Evolutionary conservation across 1,284 basidiomycete species (phyloP).

Genomic region (Vanrija humicola): DNA sequence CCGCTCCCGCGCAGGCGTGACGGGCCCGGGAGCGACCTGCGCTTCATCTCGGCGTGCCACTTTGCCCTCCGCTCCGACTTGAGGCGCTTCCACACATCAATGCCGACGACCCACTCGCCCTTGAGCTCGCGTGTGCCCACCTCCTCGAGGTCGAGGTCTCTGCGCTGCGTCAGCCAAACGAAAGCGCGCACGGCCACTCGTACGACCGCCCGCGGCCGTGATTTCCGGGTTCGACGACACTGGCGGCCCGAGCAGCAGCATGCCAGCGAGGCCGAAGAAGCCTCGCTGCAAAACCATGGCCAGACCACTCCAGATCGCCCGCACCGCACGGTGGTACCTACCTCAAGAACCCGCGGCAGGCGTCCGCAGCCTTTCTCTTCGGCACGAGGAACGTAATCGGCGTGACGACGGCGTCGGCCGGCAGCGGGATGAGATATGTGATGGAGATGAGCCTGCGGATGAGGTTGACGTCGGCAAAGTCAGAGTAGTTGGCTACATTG

Average conservation of each 20-base stretch:
- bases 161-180: conserved; percentile 8
- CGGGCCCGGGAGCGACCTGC: conserved; percentile 4
- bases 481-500: conserved; percentile 75
- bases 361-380: conserved; percentile 68
- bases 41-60: conserved; percentile 18
- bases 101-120: conserved; percentile 95
- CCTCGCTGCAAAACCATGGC: no score
- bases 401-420: conserved; percentile 90
- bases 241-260: neutral
- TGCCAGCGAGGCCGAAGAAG: neutral
- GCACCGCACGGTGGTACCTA: conserved; percentile 2
- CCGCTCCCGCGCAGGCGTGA: conserved; percentile 8
- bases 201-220: neutral
- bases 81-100: conserved; percentile 80
- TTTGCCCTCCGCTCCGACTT: conserved; percentile 72
- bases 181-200: neutral
- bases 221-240: no score
- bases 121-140: conserved; percentile 74
- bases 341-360: conserved; percentile 36
- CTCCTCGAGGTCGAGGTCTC: conserved; percentile 70
- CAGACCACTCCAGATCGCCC: neutral
- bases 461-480: conserved; percentile 79
- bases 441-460: conserved; percentile 78
- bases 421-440: conserved; percentile 76
- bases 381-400: conserved; percentile 88